Conservation (phyloP, 306 rosid genomes). For the Canavalia ensiformis region DNA sequence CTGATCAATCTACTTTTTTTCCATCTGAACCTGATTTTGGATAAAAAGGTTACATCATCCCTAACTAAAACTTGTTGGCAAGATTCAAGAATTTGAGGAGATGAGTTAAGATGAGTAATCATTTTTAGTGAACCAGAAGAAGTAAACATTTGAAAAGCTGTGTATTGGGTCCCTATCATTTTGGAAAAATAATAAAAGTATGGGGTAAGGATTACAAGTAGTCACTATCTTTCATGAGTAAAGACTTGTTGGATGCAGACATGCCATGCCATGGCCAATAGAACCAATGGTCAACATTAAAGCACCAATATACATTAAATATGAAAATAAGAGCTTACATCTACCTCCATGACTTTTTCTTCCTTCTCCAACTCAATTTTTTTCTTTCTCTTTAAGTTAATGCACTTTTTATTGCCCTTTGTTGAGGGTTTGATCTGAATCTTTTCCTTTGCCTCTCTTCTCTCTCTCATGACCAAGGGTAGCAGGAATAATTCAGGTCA, state of each 20-base stretch:
- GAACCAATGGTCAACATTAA: constrained; percentile 52
- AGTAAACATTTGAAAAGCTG: constrained; percentile 40
- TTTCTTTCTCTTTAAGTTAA: constrained; percentile 28
- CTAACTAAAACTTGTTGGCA: constrained; percentile 22
- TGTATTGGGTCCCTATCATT: constrained; percentile 51
- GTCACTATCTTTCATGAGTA: constrained; percentile 47
- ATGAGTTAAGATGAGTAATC: constrained; percentile 26
- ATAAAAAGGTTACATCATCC: constrained; percentile 18
- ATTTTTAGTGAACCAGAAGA: constrained; percentile 49
- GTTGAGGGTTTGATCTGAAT: constrained; percentile 25
- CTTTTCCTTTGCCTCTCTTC: background rate
- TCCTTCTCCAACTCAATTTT: constrained; percentile 8
- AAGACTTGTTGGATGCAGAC: constrained; percentile 41
- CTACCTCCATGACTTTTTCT: constrained; percentile 29
- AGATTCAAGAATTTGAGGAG: constrained; percentile 42
- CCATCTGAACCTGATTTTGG: constrained; percentile 32
- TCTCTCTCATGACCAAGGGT: background rate
- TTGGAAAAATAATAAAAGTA: constrained; percentile 4
- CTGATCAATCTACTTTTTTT: constrained; percentile 15
- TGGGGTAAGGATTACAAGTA: constrained; percentile 15
- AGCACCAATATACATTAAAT: constrained; percentile 32
- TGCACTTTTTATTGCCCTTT: constrained; percentile 40
- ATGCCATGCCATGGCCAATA: constrained; percentile 32
- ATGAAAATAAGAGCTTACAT: constrained; percentile 20
- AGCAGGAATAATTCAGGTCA: background rate